Evolutionary conservation across 2,329 filamentous ascomycete genomes (phyloP).

Genomic region (Calonectria hongkongensis): DNA sequence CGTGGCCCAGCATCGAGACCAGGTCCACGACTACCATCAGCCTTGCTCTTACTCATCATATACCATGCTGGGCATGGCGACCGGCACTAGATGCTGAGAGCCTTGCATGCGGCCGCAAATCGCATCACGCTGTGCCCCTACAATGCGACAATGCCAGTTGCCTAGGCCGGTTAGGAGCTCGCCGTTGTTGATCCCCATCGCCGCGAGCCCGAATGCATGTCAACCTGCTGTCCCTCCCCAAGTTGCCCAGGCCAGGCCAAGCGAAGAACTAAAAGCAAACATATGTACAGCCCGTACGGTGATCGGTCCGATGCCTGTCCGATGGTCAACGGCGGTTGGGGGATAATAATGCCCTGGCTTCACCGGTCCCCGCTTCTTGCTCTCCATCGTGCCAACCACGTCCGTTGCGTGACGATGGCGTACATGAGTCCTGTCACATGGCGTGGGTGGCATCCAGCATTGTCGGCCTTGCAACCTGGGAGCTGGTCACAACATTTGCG

Average conservation of each 20-base stretch:
- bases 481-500: slow-evolving; percentile 32
- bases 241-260: slow-evolving; percentile 13
- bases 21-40: slow-evolving; percentile 18
- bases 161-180: slow-evolving; percentile 21
- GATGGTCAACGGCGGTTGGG: slow-evolving; percentile 40
- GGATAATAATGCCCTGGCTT: slow-evolving; percentile 47
- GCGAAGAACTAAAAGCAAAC: slow-evolving; percentile 22
- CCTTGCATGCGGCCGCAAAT: neutral
- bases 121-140: slow-evolving; percentile 2
- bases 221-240: slow-evolving; percentile 18
- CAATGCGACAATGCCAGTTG: slow-evolving; percentile 17
- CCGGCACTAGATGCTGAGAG: neutral
- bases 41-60: slow-evolving; percentile 6
- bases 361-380: slow-evolving; percentile 54
- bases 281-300: slow-evolving; percentile 42
- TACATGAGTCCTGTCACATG: slow-evolving; percentile 53
- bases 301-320: slow-evolving; percentile 49
- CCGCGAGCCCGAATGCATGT: slow-evolving; percentile 1
- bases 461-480: slow-evolving; percentile 35
- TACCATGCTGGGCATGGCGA: neutral
- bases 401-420: slow-evolving; percentile 53
- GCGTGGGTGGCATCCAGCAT: slow-evolving; percentile 43
- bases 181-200: slow-evolving; percentile 3
- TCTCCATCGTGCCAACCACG: slow-evolving; percentile 53
- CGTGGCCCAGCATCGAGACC: neutral